Evolutionary conservation across 2,329 filamentous ascomycete species (phyloP), one percentile per base, ranked within the genome.

Genomic region (Colletotrichum paranaense): DNA sequence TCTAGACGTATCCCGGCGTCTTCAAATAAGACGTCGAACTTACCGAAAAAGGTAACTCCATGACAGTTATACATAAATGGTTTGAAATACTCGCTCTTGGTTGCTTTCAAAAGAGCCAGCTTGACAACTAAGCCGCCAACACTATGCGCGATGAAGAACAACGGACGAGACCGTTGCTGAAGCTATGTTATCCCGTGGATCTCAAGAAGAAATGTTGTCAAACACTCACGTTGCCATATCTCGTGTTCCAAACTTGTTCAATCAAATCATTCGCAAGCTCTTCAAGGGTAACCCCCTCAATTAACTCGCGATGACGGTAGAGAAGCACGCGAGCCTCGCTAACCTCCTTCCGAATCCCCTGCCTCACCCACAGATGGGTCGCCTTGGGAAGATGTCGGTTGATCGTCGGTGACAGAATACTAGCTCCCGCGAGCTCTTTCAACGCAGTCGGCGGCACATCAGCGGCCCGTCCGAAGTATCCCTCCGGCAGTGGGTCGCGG

Each of bases 91-190:
- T 80, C 72, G 30, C 80, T 79, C 22, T 82, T 78, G 49, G 80
- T 83, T 3, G 88, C 88, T 75, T 84, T 87, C 8, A 87, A 83
- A 55, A 92, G 77, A 1, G 88, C 88, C 76, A 86, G 82, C 81
- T 92, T 92, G 7, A 87, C 87, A 1, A 92, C 88, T 30, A 92
- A 77, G 0, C 90, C 90, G 1, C 90, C 90, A 6, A 92, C 84
- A 59, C 90, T 91, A 70, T 92, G 90, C 12, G 86, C 90, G 14
- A 92, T 84, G 77, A 92, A 91, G 73, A 92, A 85, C 2, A 92
- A 76, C 0, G 90, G 90, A 5, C 90, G 85, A 1, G 81, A 80
- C 55, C 79, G 80, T 24, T 79, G 78, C 62, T 80, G 55, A 6
- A 19, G 0, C 6, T 1, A 0, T 7, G 22, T 42, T 6, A 58